Evolutionary conservation across 2,329 filamentous ascomycete species (phyloP), one percentile per base, ranked within the genome.

Genomic region (Paraphoma sp.): DNA sequence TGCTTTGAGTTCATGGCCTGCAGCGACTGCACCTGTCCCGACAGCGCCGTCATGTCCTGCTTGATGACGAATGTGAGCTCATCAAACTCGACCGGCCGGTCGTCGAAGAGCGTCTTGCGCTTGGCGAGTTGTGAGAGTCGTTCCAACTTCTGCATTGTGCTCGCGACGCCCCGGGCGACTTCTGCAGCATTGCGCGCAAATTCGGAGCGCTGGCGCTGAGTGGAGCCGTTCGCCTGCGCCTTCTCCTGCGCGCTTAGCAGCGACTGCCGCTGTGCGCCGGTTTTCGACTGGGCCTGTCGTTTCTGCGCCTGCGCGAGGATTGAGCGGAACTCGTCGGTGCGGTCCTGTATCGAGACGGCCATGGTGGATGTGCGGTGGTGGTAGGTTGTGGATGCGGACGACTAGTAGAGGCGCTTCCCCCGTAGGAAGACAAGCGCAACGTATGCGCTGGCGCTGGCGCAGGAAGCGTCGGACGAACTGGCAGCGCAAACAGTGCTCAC

Each of bases 1-100:
- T 93, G 89, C 56, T 91, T 86, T 51, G 88, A 86, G 12, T 92
- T 89, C 45, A 97, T 83, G 6, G 84, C 80, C 73, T 96, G 91
- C n/a, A 99, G 82, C 9, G 84, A 83, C 45, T 90, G 90, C 68
- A 98, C 98, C 73, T 96, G 91, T 65, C 92, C 88, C 78, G 97
- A 98, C 55, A 91, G 78, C 4, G 84, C 87, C 1, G 92, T 92
- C 50, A 98, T 86, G 72, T 98, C 94, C 82, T 98, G 94, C 81
- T 98, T 98, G 83, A 98, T 97, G 73, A 98, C 91, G 72, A 93
- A 97, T 7, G 93, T 97, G 76, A 97, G 87, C 78, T 98, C 93
- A 76, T 95, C 95, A 76, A 98, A 97, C 79, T 99, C 95, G 53
- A 97, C 91, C 0, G 95, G 93, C 74, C 92, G 87, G 80, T 99